Percentiles rank a stretch among this genome's conserved stretches.
Evolutionary conservation across 805 yeast species (phyloP).

Genomic region (Wickerhamiella alocasiicola): DNA sequence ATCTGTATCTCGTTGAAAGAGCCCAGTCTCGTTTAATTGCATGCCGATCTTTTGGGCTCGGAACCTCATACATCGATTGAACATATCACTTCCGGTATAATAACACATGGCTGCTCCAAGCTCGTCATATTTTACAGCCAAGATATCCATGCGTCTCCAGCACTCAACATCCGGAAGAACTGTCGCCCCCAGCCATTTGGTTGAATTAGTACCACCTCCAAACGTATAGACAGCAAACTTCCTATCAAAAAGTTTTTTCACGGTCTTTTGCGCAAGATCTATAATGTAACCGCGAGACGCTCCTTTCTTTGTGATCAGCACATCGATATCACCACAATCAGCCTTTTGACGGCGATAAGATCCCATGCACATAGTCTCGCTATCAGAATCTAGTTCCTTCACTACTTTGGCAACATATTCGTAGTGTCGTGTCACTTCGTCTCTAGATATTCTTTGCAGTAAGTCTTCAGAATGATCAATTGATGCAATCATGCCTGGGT

Average conservation of each 20-base stretch:
- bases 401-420: constrained; percentile 25
- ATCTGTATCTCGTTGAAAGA: constrained; percentile 22
- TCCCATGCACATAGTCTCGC: constrained; percentile 35
- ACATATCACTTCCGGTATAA: constrained; percentile 42
- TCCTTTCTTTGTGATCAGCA: constrained; percentile 32
- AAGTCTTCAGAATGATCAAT: constrained; percentile 38
- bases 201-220: constrained; percentile 19
- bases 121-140: constrained; percentile 35
- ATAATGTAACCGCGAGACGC: constrained; percentile 22
- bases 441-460: constrained; percentile 33
- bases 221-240: constrained; percentile 30
- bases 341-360: constrained; percentile 39
- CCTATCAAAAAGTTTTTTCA: constrained; percentile 21
- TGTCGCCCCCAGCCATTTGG: constrained; percentile 28
- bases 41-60: constrained; percentile 33
- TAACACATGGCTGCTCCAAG: constrained; percentile 39
- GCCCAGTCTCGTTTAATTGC: constrained; percentile 34
- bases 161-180: constrained; percentile 22
- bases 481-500: constrained; percentile 30
- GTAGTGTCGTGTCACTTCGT: constrained; percentile 34
- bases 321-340: constrained; percentile 42
- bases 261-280: constrained; percentile 14
- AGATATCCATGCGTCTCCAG: constrained; percentile 44
- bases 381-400: constrained; percentile 27
- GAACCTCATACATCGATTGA: constrained; percentile 37